Percentiles rank a stretch among this genome's conserved stretches.
These are phyloP conservation scores for Glycyrrhiza uralensis DNA, from an alignment of 306 rosid species.

Conservation along the genomic window DNA sequence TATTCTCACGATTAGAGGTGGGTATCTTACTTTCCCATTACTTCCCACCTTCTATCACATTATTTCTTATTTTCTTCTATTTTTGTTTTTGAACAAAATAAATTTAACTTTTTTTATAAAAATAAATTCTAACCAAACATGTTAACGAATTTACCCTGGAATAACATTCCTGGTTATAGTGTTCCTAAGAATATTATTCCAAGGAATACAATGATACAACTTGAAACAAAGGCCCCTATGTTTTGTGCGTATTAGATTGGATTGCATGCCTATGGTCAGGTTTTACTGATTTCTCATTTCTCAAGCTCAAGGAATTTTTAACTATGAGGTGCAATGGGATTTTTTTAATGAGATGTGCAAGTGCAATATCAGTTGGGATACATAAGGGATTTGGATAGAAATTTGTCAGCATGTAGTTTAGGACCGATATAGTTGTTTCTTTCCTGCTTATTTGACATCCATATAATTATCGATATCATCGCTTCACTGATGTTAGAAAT, in stretches of 20 bases:
- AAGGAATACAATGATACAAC: not conserved
- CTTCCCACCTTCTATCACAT: too few relatives aligned
- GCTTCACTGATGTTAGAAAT: slow-evolving; percentile 27
- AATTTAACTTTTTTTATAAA: too few relatives aligned
- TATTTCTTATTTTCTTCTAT: too few relatives aligned
- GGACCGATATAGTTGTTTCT: not conserved
- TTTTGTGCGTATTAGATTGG: not conserved
- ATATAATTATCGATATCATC: not conserved
- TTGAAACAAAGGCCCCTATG: not conserved
- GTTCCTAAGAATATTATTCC: too few relatives aligned
- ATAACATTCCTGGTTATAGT: too few relatives aligned
- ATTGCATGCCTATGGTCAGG: not conserved
- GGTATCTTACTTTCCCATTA: too few relatives aligned
- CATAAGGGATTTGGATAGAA: not conserved
- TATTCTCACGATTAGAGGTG: too few relatives aligned
- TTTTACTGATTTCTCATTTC: slow-evolving; percentile 19
- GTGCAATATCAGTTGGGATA: not conserved
- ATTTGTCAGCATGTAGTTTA: not conserved
- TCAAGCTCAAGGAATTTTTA: not conserved
- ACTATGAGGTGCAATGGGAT: not conserved
- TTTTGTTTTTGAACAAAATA: too few relatives aligned
- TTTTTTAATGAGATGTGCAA: not conserved
- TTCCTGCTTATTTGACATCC: slow-evolving; percentile 12
- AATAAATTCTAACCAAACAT: too few relatives aligned
- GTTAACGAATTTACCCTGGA: too few relatives aligned